Percentiles rank a stretch among this genome's conserved stretches.
Evolutionary conservation across 495 filamentous ascomycete species (phyloP).

Genomic region (Xylaria acuta): DNA sequence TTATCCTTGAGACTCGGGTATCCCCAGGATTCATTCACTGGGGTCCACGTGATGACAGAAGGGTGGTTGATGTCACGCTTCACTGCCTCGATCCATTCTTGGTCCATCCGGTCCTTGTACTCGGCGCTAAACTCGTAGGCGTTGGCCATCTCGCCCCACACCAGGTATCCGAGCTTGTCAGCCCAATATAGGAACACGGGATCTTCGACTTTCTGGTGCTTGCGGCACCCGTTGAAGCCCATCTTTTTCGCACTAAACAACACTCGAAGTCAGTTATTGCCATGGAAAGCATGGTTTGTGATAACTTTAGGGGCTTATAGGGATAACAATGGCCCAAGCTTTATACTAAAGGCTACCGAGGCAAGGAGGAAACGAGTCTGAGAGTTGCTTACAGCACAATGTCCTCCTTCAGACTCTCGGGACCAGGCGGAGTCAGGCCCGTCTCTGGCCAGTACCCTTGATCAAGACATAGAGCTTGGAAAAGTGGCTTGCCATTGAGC

Average conservation of each 20-base stretch:
- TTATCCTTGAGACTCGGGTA: constrained; percentile 58
- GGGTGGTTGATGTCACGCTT: constrained; percentile 66
- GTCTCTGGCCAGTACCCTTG: constrained; percentile 70
- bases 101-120: constrained; percentile 58
- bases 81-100: constrained; percentile 64
- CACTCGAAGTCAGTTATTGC: neutral
- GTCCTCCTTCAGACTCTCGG: constrained; percentile 61
- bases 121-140: constrained; percentile 57
- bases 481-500: constrained; percentile 64
- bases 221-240: constrained; percentile 66
- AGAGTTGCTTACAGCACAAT: constrained; percentile 44
- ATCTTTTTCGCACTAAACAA: constrained; percentile 53
- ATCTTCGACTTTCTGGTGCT: constrained; percentile 56
- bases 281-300: neutral
- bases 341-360: neutral
- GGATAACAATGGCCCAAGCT: neutral
- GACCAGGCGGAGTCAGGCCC: constrained; percentile 59
- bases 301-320: neutral
- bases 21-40: constrained; percentile 67
- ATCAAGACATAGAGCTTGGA: constrained; percentile 64
- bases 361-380: neutral
- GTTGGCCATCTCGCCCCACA: constrained; percentile 48
- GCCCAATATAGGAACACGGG: constrained; percentile 47
- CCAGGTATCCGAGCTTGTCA: constrained; percentile 42
- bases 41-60: constrained; percentile 67